A percentile compares a stretch with the other conserved stretches of the same genome.
phyloP scores from a whole-genome alignment of 805 yeast species.

The Zygosaccharomyces siamensis region DNA sequence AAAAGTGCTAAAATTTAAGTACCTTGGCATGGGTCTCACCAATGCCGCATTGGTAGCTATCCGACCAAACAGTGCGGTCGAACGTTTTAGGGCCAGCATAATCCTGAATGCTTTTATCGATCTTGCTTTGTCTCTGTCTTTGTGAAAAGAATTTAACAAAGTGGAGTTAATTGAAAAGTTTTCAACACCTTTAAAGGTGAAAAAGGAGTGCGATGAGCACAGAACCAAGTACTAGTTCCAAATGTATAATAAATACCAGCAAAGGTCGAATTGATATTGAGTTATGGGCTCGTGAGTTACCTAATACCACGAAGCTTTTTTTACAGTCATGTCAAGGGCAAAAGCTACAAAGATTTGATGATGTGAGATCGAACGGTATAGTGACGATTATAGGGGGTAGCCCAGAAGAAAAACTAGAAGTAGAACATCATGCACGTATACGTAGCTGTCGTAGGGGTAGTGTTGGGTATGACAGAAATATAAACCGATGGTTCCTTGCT shows the following conservation, averaged over 20 bases:
- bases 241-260: slow-evolving; percentile 50
- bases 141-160: not conserved
- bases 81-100: slow-evolving; percentile 5
- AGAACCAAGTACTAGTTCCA: slow-evolving; percentile 58
- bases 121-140: not conserved
- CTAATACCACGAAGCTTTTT: slow-evolving; percentile 44
- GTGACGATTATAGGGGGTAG: not conserved
- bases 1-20: not conserved
- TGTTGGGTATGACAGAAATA: slow-evolving; percentile 45
- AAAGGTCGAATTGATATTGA: slow-evolving; percentile 58
- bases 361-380: slow-evolving; percentile 1
- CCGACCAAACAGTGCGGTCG: slow-evolving; percentile 2
- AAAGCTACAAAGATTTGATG: not conserved
- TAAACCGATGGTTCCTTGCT: slow-evolving; percentile 40
- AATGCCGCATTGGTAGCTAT: not conserved
- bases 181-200: slow-evolving; percentile 4
- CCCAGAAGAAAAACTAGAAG: slow-evolving; percentile 7
- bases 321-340: slow-evolving; percentile 41
- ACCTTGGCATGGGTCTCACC: not conserved
- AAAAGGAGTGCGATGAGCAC: slow-evolving; percentile 12
- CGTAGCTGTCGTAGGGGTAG: slow-evolving; percentile 50
- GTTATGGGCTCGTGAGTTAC: slow-evolving; percentile 66
- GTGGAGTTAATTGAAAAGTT: slow-evolving; percentile 6
- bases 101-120: not conserved
- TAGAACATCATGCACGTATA: slow-evolving; percentile 50